Base-by-base conservation (phyloP, 352 stramenopile genomes). In the Blastocystis sp. region DNA sequence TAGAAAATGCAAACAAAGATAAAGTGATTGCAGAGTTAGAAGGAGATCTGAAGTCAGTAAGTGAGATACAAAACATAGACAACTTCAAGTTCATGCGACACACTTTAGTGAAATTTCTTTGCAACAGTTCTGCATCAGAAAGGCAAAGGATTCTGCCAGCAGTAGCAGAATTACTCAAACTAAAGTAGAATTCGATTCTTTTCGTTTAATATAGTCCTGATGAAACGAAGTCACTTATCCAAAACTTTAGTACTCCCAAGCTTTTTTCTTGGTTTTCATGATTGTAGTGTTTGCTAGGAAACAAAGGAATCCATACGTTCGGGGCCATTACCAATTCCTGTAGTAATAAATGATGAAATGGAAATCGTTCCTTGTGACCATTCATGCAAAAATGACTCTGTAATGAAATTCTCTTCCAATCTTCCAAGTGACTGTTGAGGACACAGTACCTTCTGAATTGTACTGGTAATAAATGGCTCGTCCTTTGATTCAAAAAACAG, bases 401-500 rank as follows among this genome's bases (percentile, higher is more conserved):
- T 59, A 1, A 59, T 13, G 11, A 2, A 13, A 59, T 13, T n/a
- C 13, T 13, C 13, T 59, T 59, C 50, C 1, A 59, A 1, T n/a
- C 20, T n/a, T 59, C 20, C 20, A 59, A 2, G 11, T n/a, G 20
- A 59, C 1, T 73, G 13, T n/a, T 29, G 2, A n/a, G 70, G 70
- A 43, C 18, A 23, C 13, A 80, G 70, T 43, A 80, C 9, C 15
- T 59, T 77, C 64, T 92, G 79, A 34, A 96, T 87, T 37, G 94
- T 89, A 7, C 91, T 79, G 64, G 95, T 89, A 0, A 96, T 73
- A 50, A 94, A 92, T 55, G 92, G 79, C 34, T 94, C 91, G 77
- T 95, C 87, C 69, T 93, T 76, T 59, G 94, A 90, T 80, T 95
- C 91, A n/a, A 94, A 77, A 90, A 96, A 97, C 43, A 97, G 90